phyloP scores from a whole-genome alignment of 208 protist species.

The Wallacemonas sp. region DNA sequence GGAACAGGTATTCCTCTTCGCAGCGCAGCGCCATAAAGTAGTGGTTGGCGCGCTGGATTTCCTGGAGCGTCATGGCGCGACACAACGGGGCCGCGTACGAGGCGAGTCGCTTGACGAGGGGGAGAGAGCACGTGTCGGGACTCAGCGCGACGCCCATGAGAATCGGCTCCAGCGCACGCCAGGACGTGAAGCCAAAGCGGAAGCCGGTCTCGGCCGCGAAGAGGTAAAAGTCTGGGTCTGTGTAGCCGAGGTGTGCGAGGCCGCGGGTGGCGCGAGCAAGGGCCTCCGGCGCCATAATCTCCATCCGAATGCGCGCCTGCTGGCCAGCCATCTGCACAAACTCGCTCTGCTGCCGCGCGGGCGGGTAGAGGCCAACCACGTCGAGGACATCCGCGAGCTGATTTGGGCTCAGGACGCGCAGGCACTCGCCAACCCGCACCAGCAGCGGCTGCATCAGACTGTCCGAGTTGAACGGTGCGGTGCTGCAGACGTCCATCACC shows the following conservation, averaged over 20 bases:
- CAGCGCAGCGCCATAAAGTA: constrained; percentile 70
- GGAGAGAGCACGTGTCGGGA: constrained; percentile 32
- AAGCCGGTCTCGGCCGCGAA: constrained; percentile 66
- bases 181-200: constrained; percentile 81
- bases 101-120: constrained; percentile 56
- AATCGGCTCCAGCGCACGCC: constrained; percentile 68
- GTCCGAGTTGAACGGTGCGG: constrained; percentile 50
- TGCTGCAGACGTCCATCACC: constrained; percentile 87
- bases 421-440: constrained; percentile 65
- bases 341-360: constrained; percentile 52
- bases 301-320: constrained; percentile 69
- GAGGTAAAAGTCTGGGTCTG: constrained; percentile 69
- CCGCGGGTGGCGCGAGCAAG: constrained; percentile 56
- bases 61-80: constrained; percentile 64
- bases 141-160: constrained; percentile 69
- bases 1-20: constrained; percentile 87
- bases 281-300: constrained; percentile 62
- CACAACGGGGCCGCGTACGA: constrained; percentile 72
- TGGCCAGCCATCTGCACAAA: constrained; percentile 69
- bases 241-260: constrained; percentile 76
- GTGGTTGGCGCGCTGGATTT: constrained; percentile 86
- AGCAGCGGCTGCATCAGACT: constrained; percentile 66
- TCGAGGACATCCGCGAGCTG: constrained; percentile 76
- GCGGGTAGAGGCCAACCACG: constrained; percentile 67
- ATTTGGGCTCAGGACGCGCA: constrained; percentile 51